A percentile compares a stretch with the other conserved stretches of the same genome.
phyloP scores from a whole-genome alignment of 2,329 filamentous ascomycete species.

The Diplodia mutila region DNA sequence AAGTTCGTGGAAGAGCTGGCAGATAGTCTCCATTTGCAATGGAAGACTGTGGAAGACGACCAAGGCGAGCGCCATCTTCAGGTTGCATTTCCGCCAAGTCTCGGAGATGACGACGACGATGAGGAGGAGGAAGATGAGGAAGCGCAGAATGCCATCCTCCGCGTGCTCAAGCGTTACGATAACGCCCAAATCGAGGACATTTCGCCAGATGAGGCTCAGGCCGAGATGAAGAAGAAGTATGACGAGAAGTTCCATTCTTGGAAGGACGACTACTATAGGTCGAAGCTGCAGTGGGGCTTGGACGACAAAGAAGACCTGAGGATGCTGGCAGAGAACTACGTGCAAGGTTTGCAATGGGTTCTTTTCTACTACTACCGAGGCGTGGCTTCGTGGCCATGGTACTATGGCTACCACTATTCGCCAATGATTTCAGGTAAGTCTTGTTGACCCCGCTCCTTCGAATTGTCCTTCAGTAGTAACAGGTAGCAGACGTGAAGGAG shows the following conservation, averaged over 20 bases:
- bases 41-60: constrained; percentile 66
- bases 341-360: constrained; percentile 97
- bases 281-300: constrained; percentile 87
- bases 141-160: constrained; percentile 77
- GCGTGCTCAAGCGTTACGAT: constrained; percentile 88
- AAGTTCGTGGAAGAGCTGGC: constrained; percentile 92
- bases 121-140: constrained; percentile 79
- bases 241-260: constrained; percentile 86
- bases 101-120: constrained; percentile 56
- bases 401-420: constrained; percentile 94
- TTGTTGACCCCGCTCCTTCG: not conserved
- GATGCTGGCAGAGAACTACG: constrained; percentile 90
- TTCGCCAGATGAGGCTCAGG: constrained; percentile 76
- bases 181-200: constrained; percentile 84
- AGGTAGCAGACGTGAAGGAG: constrained; percentile 73
- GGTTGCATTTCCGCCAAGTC: constrained; percentile 61
- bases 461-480: constrained; percentile 8
- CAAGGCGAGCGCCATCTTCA: constrained; percentile 67
- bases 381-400: constrained; percentile 98
- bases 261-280: constrained; percentile 92
- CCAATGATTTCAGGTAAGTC: constrained; percentile 83
- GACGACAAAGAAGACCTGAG: constrained; percentile 80
- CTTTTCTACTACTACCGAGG: constrained; percentile 97
- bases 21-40: constrained; percentile 66
- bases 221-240: constrained; percentile 81